A percentile compares a stretch with the other conserved stretches of the same genome.
phyloP scores from a whole-genome alignment of 2,329 filamentous ascomycete genomes.

The Thelonectria olida region DNA sequence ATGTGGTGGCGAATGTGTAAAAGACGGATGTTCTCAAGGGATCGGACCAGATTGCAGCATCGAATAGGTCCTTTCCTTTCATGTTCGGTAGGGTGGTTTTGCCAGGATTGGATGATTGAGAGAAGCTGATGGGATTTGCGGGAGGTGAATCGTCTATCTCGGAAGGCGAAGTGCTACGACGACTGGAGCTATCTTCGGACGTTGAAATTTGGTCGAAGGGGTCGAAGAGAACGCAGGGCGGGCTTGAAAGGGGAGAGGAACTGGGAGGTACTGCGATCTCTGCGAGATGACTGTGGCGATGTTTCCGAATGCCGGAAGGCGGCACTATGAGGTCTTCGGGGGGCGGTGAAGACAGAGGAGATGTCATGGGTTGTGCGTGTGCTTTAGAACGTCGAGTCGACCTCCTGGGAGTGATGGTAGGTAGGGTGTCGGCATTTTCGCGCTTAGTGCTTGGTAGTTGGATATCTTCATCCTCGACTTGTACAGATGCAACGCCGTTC shows the following conservation, averaged over 20 bases:
- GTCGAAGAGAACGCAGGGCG: conserved; percentile 62
- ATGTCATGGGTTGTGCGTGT: conserved; percentile 39
- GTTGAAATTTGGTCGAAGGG: conserved; percentile 53
- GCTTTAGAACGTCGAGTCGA: conserved; percentile 33
- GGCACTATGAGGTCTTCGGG: conserved; percentile 43
- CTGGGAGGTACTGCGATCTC: conserved; percentile 41
- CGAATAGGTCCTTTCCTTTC: conserved; percentile 77
- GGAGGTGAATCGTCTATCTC: conserved; percentile 56
- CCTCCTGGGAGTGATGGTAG: conserved; percentile 28
- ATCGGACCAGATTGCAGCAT: conserved; percentile 75
- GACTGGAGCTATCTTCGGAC: conserved; percentile 47
- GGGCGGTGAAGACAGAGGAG: conserved; percentile 51
- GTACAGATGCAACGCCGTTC: conserved; percentile 13
- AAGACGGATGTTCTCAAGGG: conserved; percentile 75
- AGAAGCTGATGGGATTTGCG: conserved; percentile 50
- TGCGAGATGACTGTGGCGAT: conserved; percentile 33
- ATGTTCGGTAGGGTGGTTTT: conserved; percentile 63
- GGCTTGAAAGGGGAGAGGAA: conserved; percentile 67
- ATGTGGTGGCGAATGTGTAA: conserved; percentile 75
- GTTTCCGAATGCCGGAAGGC: conserved; percentile 37
- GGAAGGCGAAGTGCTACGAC: conserved; percentile 53
- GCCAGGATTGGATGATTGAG: conserved; percentile 48
- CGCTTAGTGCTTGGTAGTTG: conserved; percentile 4
- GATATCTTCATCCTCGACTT: conserved; percentile 26
- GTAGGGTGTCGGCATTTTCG: conserved; percentile 2